Percentiles rank a stretch among this genome's conserved stretches.
Conservation (phyloP, 202 grass and related monocot species). For the Digitaria exilis region DNA sequence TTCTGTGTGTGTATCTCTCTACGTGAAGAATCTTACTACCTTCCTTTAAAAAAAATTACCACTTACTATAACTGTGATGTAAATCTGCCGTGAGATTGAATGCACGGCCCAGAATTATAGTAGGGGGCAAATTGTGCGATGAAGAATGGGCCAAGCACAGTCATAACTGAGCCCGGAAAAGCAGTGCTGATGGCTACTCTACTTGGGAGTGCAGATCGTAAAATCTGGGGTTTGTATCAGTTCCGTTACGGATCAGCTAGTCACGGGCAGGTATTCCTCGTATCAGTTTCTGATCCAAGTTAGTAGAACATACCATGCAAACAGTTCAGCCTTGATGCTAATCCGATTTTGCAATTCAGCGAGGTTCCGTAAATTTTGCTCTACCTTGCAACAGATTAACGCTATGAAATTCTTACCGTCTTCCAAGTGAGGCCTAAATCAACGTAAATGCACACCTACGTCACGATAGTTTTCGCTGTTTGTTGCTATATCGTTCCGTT, state of each 20-base stretch:
- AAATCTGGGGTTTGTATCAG: background rate
- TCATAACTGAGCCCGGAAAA: too few species aligned
- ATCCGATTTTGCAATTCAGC: background rate
- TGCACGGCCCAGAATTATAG: background rate
- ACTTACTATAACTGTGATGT: background rate
- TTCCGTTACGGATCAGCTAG: slow-evolving; percentile 4
- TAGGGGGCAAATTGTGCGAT: background rate
- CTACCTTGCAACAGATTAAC: background rate
- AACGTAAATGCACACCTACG: background rate
- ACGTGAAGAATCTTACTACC: background rate
- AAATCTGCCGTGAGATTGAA: background rate
- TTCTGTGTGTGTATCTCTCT: background rate
- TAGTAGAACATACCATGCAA: too few species aligned
- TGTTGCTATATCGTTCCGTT: slow-evolving; percentile 24
- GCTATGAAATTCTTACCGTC: too few species aligned
- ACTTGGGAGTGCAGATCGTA: background rate
- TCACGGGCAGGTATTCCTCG: background rate
- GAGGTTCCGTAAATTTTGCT: too few species aligned
- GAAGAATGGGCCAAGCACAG: background rate
- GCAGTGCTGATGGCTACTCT: background rate
- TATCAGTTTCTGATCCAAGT: background rate
- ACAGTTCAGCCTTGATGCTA: background rate
- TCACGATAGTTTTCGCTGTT: background rate
- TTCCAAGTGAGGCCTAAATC: too few species aligned
- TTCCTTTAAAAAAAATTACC: too few species aligned